Evolutionary conservation across 768 basidiomycete species (phyloP).

Genomic region (Lactarius trivialis): DNA sequence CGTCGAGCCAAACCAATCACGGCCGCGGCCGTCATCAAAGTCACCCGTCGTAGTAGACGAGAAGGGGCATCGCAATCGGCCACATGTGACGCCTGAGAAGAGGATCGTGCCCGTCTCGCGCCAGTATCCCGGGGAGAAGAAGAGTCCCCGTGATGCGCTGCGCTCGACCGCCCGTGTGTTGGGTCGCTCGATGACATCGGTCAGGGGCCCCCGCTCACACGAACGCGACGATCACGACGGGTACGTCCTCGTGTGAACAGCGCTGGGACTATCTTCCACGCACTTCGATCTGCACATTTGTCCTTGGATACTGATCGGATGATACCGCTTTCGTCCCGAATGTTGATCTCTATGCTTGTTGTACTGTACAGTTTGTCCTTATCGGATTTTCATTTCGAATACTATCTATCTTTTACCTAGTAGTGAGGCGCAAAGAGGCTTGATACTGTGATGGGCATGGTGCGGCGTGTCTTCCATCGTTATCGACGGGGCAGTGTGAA

Average conservation of each 20-base stretch:
- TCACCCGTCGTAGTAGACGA: neutral
- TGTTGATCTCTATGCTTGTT: neutral
- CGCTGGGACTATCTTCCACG: neutral
- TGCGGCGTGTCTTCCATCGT: neutral
- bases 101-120: neutral
- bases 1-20: neutral
- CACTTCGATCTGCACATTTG: neutral
- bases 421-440: neutral
- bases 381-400: neutral
- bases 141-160: neutral
- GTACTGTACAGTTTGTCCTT: neutral
- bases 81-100: neutral
- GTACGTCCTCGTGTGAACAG: neutral
- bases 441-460: neutral
- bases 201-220: neutral
- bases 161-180: conserved; percentile 1
- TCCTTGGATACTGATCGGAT: neutral
- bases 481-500: neutral
- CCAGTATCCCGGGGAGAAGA: neutral
- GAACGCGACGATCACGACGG: neutral
- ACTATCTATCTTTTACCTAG: neutral
- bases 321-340: neutral
- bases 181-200: conserved; percentile 1
- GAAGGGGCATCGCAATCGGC: neutral
- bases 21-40: neutral